A percentile compares a stretch with the other conserved stretches of the same genome.
Evolutionary conservation across 495 filamentous ascomycete species (phyloP).

Genomic region (Barbatosphaeria neglecta): DNA sequence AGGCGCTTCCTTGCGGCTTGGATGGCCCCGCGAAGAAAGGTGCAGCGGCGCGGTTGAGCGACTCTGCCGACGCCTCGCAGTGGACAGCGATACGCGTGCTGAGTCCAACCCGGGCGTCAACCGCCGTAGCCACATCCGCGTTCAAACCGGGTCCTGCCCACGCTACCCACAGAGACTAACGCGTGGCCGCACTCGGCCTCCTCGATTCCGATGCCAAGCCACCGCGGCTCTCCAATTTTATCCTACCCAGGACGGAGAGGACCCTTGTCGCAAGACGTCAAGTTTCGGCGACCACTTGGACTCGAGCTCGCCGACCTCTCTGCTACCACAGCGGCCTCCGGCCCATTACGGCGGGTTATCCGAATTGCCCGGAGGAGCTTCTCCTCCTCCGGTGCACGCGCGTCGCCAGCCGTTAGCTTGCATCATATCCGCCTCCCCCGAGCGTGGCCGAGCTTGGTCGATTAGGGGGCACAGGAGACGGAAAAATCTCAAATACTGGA

Average conservation of each 20-base stretch:
- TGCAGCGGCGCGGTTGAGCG: too few relatives aligned
- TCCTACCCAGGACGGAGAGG: too few relatives aligned
- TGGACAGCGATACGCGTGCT: too few relatives aligned
- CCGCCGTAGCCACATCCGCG: too few relatives aligned
- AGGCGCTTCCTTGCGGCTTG: background rate
- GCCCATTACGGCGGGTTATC: background rate
- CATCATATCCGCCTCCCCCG: background rate
- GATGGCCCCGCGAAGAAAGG: background rate
- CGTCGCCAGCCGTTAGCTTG: background rate
- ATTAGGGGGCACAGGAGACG: background rate
- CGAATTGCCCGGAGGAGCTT: background rate
- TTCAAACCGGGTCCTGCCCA: background rate
- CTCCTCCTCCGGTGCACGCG: too few relatives aligned
- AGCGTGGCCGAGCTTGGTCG: background rate
- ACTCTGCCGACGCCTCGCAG: too few relatives aligned
- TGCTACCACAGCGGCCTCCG: background rate
- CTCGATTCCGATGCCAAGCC: background rate
- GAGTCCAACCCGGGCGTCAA: too few relatives aligned
- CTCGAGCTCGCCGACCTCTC: too few relatives aligned
- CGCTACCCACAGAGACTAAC: background rate
- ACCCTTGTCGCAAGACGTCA: too few relatives aligned
- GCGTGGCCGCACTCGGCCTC: background rate
- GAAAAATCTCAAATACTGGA: background rate
- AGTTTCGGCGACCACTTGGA: too few relatives aligned
- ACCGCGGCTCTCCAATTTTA: background rate